Conservation (phyloP, 495 filamentous ascomycete species). For the Hyaloscypha finlandica region DNA sequence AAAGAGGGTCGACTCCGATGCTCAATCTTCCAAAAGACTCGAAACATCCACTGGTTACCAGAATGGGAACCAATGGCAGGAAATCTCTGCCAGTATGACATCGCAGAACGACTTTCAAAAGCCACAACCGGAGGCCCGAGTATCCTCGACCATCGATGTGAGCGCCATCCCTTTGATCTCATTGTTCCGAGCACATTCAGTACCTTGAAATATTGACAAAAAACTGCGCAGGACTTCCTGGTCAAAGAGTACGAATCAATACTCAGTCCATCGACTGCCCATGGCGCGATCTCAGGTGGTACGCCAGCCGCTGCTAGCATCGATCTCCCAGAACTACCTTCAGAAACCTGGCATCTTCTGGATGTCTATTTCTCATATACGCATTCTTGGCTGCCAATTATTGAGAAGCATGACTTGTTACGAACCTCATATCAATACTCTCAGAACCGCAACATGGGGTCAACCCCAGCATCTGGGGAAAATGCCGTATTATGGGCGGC, state of each 20-base stretch:
- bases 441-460: conserved; percentile 34
- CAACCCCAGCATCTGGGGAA: conserved; percentile 48
- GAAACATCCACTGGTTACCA: conserved; percentile 11
- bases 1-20: conserved; percentile 36
- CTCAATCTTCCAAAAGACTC: conserved; percentile 40
- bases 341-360: conserved; percentile 63
- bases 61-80: not conserved
- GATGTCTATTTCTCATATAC: conserved; percentile 75
- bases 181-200: not conserved
- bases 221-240: not conserved
- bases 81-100: not conserved
- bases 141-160: not conserved
- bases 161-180: not conserved
- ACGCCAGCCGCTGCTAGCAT: conserved; percentile 37
- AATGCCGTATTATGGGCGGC: conserved; percentile 68
- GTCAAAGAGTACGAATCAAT: conserved; percentile 21
- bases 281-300: conserved; percentile 37
- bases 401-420: conserved; percentile 66
- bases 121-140: not conserved
- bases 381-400: conserved; percentile 71
- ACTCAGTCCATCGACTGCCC: conserved; percentile 41
- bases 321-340: conserved; percentile 42
- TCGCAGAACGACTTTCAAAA: not conserved
- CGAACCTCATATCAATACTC: conserved; percentile 48
- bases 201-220: not conserved